Evolutionary conservation across 441 rosid species (phyloP), one percentile per base, ranked within the genome.

Genomic region (Sinapis alba): DNA sequence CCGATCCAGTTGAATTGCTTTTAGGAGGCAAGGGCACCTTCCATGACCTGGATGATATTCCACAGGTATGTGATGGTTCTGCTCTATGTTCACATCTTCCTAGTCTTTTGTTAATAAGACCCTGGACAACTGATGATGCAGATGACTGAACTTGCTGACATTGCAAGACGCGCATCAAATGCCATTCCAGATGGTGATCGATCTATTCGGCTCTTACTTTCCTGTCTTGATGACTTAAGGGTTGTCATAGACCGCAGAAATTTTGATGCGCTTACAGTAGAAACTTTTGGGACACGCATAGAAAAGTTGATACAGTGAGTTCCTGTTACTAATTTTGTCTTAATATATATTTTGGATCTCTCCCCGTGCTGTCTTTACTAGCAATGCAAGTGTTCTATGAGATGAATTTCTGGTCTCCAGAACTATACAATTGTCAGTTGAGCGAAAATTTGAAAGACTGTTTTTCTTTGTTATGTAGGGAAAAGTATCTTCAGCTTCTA

Each of bases 61-160:
- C 89, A 23, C 96, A 87, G 96, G 99, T 95, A 79, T 63, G 38
- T 71, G 32, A 66, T 38, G 78, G 61, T 59, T 58, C 59, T 69
- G 4, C 45, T 26, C n/a, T 59, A 51, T 66, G 12, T 65, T 41
- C 32, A 23, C 19, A 43, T 16, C 8, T 20, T 62, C 28, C n/a
- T 45, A 26, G 24, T 68, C 45, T 64, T 57, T 9, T 70, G 66
- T 34, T 59, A 74, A 28, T 77, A 38, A 78, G 65, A 71, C 76
- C 81, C 26, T 63, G 65, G 81, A 6, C 5, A 20, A 61, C 51
- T 54, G 28, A 50, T 76, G 73, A 62, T 81, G 84, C 89, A 95
- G 98, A 89, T 95, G 85, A 89, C 23, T 84, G 97, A 91, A 71
- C 97, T 95, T 81, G 97, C 91, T 60, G 97, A 90, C 79, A 90